A percentile compares a stretch with the other conserved stretches of the same genome.
Conservation (phyloP, 805 yeast genomes). For the Metschnikowia arizonensis region DNA sequence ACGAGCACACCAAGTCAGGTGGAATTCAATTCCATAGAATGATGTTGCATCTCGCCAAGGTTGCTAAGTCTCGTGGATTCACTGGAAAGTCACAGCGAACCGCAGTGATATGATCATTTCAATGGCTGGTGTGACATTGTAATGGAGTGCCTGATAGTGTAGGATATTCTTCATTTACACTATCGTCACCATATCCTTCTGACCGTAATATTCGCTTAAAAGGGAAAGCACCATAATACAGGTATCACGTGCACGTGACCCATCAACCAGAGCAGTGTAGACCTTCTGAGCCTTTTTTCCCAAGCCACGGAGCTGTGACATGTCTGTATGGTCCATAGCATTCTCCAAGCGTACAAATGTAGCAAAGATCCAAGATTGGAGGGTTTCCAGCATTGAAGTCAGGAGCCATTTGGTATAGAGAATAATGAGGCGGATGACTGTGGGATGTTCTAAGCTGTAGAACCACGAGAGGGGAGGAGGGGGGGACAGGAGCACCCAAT, state of each 20-base stretch:
- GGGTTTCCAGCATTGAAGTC: conserved; percentile 21
- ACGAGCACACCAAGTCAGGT: too few species aligned
- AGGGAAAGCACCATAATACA: conserved; percentile 25
- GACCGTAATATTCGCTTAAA: conserved; percentile 34
- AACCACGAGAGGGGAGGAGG: conserved; percentile 27
- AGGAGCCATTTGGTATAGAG: conserved; percentile 39
- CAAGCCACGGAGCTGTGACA: conserved; percentile 32
- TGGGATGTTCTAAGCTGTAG: conserved; percentile 29
- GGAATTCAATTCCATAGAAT: too few species aligned
- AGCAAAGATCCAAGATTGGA: conserved; percentile 36
- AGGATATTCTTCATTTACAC: not conserved
- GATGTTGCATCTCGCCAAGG: too few species aligned
- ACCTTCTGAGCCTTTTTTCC: conserved; percentile 37
- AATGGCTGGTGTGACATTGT: too few species aligned
- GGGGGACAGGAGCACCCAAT: conserved; percentile 22
- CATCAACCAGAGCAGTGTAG: not conserved
- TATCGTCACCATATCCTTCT: conserved; percentile 24
- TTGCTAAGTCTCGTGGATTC: too few species aligned
- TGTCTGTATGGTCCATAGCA: conserved; percentile 31
- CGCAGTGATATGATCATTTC: too few species aligned
- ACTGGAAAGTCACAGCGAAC: too few species aligned
- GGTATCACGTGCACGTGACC: conserved; percentile 11
- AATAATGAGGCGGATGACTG: conserved; percentile 31
- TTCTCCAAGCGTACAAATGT: conserved; percentile 34
- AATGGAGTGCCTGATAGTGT: too few species aligned